Evolutionary conservation across 2,329 filamentous ascomycete species (phyloP).

Genomic region (Parastagonospora avenae): DNA sequence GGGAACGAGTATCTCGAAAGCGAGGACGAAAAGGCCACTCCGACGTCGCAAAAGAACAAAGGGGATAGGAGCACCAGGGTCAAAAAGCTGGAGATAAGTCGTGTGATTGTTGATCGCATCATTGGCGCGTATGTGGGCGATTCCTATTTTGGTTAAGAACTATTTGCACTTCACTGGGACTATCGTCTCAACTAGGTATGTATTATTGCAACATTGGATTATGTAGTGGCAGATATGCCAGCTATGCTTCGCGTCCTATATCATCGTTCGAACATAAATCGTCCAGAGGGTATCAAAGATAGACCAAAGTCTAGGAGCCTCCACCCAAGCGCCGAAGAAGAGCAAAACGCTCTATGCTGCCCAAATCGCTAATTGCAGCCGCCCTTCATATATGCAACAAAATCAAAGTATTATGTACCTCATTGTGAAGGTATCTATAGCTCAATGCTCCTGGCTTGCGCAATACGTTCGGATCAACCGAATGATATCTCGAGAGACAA

Average conservation of each 20-base stretch:
- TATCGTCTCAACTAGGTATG: too few relatives aligned
- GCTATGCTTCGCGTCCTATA: neutral
- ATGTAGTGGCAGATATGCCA: neutral
- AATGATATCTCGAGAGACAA: conserved; percentile 66
- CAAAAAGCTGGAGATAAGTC: too few relatives aligned
- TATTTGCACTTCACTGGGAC: too few relatives aligned
- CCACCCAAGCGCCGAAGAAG: conserved; percentile 7
- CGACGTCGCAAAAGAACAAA: too few relatives aligned
- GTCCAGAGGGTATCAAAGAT: conserved; percentile 9
- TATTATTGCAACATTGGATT: too few relatives aligned
- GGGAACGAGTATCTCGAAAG: too few relatives aligned
- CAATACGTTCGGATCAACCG: conserved; percentile 61
- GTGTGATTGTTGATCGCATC: too few relatives aligned
- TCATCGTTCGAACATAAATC: conserved; percentile 3
- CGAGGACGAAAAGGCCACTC: too few relatives aligned
- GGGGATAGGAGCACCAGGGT: too few relatives aligned
- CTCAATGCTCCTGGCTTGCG: conserved; percentile 14
- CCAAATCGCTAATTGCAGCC: conserved; percentile 2
- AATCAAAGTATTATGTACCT: neutral
- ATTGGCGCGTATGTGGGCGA: too few relatives aligned
- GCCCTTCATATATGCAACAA: too few relatives aligned
- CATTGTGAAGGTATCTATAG: neutral
- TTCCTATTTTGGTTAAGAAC: too few relatives aligned
- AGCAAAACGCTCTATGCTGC: neutral
- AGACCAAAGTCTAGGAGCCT: neutral